A percentile compares a stretch with the other conserved stretches of the same genome.
Conservation (phyloP, 768 basidiomycete genomes). For the Rhizopogon sp. region DNA sequence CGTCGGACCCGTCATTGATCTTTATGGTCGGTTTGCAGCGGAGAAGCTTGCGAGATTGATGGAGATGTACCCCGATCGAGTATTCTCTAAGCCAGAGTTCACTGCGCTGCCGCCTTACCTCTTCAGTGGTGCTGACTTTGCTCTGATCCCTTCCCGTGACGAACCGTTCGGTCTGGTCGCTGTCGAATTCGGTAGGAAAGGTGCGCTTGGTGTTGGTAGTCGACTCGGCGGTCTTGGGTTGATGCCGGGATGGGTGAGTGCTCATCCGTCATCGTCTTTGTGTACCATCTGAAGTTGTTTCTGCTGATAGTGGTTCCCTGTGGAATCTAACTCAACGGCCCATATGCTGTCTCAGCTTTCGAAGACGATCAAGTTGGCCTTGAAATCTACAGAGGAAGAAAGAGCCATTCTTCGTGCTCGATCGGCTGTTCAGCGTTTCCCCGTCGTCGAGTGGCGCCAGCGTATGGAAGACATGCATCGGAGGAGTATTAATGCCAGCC, state of each 20-base stretch:
- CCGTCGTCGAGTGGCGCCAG: slow-evolving; percentile 96
- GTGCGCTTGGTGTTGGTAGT: slow-evolving; percentile 92
- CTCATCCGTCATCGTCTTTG: neutral
- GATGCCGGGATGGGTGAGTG: slow-evolving; percentile 94
- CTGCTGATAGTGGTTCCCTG: slow-evolving; percentile 82
- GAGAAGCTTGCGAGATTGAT: slow-evolving; percentile 90
- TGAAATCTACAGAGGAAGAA: slow-evolving; percentile 88
- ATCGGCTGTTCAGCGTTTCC: slow-evolving; percentile 94
- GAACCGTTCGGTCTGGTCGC: slow-evolving; percentile 96
- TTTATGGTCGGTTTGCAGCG: slow-evolving; percentile 93
- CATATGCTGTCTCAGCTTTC: slow-evolving; percentile 94
- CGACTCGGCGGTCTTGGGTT: slow-evolving; percentile 91
- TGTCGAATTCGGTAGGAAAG: slow-evolving; percentile 94
- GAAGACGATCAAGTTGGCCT: slow-evolving; percentile 91
- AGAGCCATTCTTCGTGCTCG: slow-evolving; percentile 90
- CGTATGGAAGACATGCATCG: slow-evolving; percentile 93
- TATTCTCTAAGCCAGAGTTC: slow-evolving; percentile 96
- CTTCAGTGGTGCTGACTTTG: slow-evolving; percentile 94
- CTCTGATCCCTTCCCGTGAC: slow-evolving; percentile 91
- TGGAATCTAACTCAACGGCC: slow-evolving; percentile 86
- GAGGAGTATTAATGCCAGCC: slow-evolving; percentile 72
- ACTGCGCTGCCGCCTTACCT: slow-evolving; percentile 89
- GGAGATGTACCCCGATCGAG: slow-evolving; percentile 92
- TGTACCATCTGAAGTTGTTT: neutral
- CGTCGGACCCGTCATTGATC: slow-evolving; percentile 92